These are phyloP conservation scores for Phaffomyces opuntiae DNA, from an alignment of 805 yeast genomes.

Conservation along the genomic window DNA sequence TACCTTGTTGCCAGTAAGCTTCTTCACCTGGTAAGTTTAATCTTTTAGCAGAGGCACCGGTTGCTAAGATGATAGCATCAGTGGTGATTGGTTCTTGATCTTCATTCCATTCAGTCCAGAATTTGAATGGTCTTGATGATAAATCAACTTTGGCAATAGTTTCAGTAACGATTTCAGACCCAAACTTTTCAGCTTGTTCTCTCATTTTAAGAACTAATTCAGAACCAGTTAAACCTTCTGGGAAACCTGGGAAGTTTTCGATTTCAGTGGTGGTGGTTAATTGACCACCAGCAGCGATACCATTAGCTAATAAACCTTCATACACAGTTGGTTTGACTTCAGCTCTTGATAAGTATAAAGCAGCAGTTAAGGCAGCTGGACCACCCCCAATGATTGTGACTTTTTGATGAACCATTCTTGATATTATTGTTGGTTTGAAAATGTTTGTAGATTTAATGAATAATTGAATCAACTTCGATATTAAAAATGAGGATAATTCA, in stretches of 20 bases:
- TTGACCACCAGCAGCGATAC: conserved; percentile 98
- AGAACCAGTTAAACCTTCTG: conserved; percentile 82
- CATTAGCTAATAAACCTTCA: conserved; percentile 95
- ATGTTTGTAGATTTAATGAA: not conserved
- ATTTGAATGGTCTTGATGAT: conserved; percentile 83
- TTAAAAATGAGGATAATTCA: no score
- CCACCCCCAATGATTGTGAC: conserved; percentile 94
- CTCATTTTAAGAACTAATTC: conserved; percentile 93
- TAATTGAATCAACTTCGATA: conserved; percentile 3
- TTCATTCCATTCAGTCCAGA: conserved; percentile 95
- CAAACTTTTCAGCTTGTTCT: conserved; percentile 78
- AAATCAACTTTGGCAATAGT: conserved; percentile 91
- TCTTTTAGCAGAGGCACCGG: conserved; percentile 98
- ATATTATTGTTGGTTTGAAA: not conserved
- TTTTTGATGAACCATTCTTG: conserved; percentile 72
- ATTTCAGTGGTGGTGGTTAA: conserved; percentile 97
- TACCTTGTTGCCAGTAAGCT: conserved; percentile 97
- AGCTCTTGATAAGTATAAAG: conserved; percentile 93
- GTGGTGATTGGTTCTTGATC: conserved; percentile 87
- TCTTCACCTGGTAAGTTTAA: conserved; percentile 94
- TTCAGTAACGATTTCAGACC: conserved; percentile 92
- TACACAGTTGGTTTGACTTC: conserved; percentile 89
- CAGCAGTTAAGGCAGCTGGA: conserved; percentile 99
- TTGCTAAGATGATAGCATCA: conserved; percentile 88
- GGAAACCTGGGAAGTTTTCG: conserved; percentile 99